Evolutionary conservation across 164 flowering plant genomes (phyloP).

Genomic region (Vitis riparia): DNA sequence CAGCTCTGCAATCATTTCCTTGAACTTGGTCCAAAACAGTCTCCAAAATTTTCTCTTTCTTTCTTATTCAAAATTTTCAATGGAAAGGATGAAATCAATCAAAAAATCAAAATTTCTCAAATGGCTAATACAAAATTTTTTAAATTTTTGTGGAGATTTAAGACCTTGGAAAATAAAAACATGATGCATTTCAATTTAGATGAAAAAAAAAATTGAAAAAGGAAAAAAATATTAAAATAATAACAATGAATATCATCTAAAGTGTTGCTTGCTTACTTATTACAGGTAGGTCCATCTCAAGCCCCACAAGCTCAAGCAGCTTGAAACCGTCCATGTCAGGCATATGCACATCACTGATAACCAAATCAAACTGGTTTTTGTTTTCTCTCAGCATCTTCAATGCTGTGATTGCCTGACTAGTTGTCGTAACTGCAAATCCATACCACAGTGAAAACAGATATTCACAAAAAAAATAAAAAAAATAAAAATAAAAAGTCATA

Average conservation of each 20-base stretch:
- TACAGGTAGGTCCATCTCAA: constrained; percentile 63
- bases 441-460: background rate
- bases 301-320: constrained; percentile 53
- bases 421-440: constrained; percentile 37
- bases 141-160: no score
- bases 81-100: no score
- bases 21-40: no score
- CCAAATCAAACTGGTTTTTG: constrained; percentile 46
- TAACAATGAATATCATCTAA: background rate
- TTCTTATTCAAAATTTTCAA: no score
- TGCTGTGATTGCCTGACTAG: constrained; percentile 40
- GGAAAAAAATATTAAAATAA: background rate
- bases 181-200: no score
- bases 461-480: background rate
- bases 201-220: background rate
- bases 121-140: no score
- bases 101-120: no score
- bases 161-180: no score
- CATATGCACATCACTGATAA: constrained; percentile 61
- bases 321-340: constrained; percentile 63
- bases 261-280: constrained; percentile 35
- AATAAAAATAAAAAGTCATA: background rate
- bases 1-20: no score
- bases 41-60: no score
- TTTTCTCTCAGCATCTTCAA: constrained; percentile 45